Conservation (phyloP, 805 yeast genomes). For the Ogataea methylovora region DNA sequence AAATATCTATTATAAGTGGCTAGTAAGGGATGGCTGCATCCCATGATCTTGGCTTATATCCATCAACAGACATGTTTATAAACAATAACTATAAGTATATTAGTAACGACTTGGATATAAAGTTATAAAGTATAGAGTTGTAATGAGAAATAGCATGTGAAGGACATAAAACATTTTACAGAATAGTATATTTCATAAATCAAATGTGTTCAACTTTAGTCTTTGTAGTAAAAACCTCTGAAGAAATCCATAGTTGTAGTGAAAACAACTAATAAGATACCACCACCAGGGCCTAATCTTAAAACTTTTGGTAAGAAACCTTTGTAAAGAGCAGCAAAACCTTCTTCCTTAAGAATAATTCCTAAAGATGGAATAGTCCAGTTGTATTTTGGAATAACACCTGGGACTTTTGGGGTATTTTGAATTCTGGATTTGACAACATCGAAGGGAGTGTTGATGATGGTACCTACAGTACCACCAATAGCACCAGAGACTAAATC, state of each 20-base stretch:
- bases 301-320: constrained; percentile 96
- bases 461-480: constrained; percentile 97
- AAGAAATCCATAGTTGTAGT: constrained; percentile 92
- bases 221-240: constrained; percentile 42
- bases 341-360: constrained; percentile 82
- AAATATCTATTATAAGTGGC: too few relatives aligned
- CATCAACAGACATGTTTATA: too few relatives aligned
- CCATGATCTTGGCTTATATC: too few relatives aligned
- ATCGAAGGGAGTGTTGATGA: constrained; percentile 93
- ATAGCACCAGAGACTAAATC: constrained; percentile 89
- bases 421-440: constrained; percentile 97
- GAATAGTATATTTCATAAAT: too few relatives aligned
- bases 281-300: constrained; percentile 99
- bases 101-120: too few relatives aligned
- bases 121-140: too few relatives aligned
- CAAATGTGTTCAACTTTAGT: not conserved
- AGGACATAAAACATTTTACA: too few relatives aligned
- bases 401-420: constrained; percentile 54
- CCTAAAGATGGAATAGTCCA: constrained; percentile 84
- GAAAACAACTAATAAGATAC: constrained; percentile 94
- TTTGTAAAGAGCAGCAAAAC: constrained; percentile 83
- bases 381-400: constrained; percentile 78
- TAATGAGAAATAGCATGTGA: too few relatives aligned
- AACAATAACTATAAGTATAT: too few relatives aligned
- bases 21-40: too few relatives aligned